A percentile compares a stretch with the other conserved stretches of the same genome.
Conservation (phyloP, 352 stramenopile genomes). For the Plasmopara halstedii region DNA sequence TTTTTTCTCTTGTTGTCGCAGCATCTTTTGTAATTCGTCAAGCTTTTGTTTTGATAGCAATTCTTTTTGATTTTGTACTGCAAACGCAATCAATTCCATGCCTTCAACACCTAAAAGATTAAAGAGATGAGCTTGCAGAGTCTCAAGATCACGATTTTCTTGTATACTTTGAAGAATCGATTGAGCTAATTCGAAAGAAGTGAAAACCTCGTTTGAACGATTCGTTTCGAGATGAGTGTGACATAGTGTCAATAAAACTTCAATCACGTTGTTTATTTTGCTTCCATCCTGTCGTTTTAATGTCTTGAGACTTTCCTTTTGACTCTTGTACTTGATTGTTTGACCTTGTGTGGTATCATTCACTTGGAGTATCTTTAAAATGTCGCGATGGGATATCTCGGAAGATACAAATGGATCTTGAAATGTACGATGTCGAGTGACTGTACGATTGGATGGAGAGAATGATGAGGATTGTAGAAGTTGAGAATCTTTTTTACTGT, state of each 20-base stretch:
- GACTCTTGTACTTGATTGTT: conserved; percentile 41
- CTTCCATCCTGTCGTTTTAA: conserved; percentile 17
- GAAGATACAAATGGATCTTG: conserved; percentile 28
- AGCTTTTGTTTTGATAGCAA: conserved; percentile 37
- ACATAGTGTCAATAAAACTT: conserved; percentile 42
- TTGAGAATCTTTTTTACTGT: not conserved
- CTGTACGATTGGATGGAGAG: not conserved
- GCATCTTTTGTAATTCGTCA: conserved; percentile 35
- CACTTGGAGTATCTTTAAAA: conserved; percentile 48
- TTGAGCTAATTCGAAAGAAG: conserved; percentile 54
- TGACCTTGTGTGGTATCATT: conserved; percentile 44
- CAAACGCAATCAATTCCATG: conserved; percentile 80
- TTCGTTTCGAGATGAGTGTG: conserved; percentile 24
- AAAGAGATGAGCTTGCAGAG: conserved; percentile 69
- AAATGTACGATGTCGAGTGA: conserved; percentile 9
- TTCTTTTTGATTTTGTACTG: conserved; percentile 42
- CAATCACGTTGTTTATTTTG: conserved; percentile 12
- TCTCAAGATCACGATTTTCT: conserved; percentile 45
- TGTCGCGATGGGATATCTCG: conserved; percentile 18
- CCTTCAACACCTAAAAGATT: conserved; percentile 77
- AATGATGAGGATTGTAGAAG: not conserved
- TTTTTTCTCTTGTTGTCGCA: conserved; percentile 40
- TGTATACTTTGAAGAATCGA: conserved; percentile 60
- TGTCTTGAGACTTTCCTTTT: conserved; percentile 50
- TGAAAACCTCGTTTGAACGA: conserved; percentile 45